phyloP scores from a whole-genome alignment of 129 eudicot genomes.

The Heracleum sosnowskyi region DNA sequence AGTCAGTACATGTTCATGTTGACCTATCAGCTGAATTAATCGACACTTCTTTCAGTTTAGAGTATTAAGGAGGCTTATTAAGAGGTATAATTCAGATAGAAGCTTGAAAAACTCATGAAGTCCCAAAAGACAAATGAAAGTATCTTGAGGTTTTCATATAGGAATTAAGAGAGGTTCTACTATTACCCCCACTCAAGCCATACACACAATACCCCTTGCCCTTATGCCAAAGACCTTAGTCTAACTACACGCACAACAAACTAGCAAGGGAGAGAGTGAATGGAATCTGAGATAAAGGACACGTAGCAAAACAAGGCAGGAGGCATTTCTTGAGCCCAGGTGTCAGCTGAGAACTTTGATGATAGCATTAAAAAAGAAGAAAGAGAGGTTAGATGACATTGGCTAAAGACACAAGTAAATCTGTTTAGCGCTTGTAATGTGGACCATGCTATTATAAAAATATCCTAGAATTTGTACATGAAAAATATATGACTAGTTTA shows the following conservation, averaged over 20 bases:
- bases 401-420: neutral
- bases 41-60: neutral
- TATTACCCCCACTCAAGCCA: neutral
- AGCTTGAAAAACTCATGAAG: neutral
- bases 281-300: neutral
- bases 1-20: neutral
- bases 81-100: neutral
- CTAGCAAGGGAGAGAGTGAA: neutral
- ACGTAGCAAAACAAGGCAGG: neutral
- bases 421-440: neutral
- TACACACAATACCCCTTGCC: neutral
- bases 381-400: neutral
- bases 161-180: neutral
- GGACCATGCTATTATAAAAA: neutral
- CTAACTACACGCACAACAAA: neutral
- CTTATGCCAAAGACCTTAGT: neutral
- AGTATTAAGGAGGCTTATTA: neutral
- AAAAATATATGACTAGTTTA: neutral
- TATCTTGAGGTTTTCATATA: neutral
- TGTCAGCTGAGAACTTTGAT: neutral
- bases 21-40: neutral
- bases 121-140: neutral
- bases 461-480: neutral
- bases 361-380: neutral
- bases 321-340: neutral